Base-by-base conservation (phyloP, 2,329 filamentous ascomycete species). In the Phialocephala sp. region DNA sequence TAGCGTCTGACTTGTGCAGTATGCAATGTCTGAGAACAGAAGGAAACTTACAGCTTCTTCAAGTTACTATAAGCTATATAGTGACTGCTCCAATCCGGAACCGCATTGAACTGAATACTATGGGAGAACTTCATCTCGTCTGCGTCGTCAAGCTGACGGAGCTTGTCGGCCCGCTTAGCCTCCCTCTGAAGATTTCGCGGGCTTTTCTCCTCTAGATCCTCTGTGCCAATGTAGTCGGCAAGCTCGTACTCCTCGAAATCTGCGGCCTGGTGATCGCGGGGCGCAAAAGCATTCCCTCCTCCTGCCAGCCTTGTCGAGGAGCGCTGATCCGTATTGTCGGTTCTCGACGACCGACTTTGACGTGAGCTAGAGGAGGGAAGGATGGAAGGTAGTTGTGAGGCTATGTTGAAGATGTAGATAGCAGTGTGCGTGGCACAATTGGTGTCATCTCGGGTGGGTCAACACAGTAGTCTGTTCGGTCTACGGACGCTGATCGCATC, bases 91-190 rank as follows among this genome's bases (percentile, higher is more conserved):
- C 95, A 99, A 80, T 99, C 95, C n/a, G 95, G 95, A 73, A 99
- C 95, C 69, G 95, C 94, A 83, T 99, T 99, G 82, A 99, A 99
- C 84, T 99, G 95, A 74, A 99, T 90, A 80, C 94, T 98, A 79
- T 99, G 95, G 20, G 94, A 98, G 85, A 99, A 99, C 89, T 98
- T 98, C 95, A 99, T 99, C 77, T 93, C 92, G 88, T 91, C 89
- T 71, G 84, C 86, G 73, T 89, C 83, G 73, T 91, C 87, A 74
- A 94, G 88, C 84, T 87, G 86, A 76, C 83, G 82, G 78, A 87
- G 85, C 83, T 93, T 93, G 77, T 85, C 82, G 71, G 80, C 79
- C 75, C 84, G 81, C 78, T 86, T 89, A 20, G 66, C 68, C 27
- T 75, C 63, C 36, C 67, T 56, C 50, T 68, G 24, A 32, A 59